Conservation (phyloP, 2,329 filamentous ascomycete species). For the Periconia digitata region DNA sequence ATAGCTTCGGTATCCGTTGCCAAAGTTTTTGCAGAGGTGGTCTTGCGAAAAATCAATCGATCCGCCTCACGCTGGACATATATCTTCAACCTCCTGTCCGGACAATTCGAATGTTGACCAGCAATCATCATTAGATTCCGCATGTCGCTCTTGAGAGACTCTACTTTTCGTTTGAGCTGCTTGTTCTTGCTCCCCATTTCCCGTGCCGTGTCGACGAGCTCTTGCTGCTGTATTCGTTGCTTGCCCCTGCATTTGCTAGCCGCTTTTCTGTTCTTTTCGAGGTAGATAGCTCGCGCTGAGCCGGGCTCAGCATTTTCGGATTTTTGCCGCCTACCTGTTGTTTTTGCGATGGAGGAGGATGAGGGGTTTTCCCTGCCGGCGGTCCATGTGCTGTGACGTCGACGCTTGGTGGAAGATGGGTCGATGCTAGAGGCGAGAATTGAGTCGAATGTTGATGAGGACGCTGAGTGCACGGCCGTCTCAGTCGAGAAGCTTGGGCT, state of each 20-base stretch:
- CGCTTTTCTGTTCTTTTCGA: conserved; percentile 70
- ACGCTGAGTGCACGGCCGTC: not conserved
- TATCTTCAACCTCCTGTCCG: conserved; percentile 22
- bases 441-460: not conserved
- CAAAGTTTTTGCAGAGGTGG: no score
- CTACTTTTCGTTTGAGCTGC: conserved; percentile 29
- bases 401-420: not conserved
- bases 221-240: conserved; percentile 57
- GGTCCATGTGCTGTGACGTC: not conserved
- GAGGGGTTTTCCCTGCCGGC: not conserved
- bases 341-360: not conserved
- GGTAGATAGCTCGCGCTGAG: conserved; percentile 37
- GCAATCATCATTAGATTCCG: conserved; percentile 26
- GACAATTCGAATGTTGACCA: conserved; percentile 24
- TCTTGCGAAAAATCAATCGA: conserved; percentile 21
- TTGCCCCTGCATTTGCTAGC: conserved; percentile 73
- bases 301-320: conserved; percentile 17
- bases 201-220: conserved; percentile 49
- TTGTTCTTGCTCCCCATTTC: conserved; percentile 32
- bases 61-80: conserved; percentile 34
- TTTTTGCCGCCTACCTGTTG: not conserved
- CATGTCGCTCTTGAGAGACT: conserved; percentile 23
- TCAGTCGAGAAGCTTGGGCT: not conserved
- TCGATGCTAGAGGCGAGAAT: not conserved
- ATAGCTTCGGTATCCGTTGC: no score